Percentiles rank a stretch among this genome's conserved stretches.
Conservation (phyloP, 768 basidiomycete genomes). For the Trametes gibbosa region DNA sequence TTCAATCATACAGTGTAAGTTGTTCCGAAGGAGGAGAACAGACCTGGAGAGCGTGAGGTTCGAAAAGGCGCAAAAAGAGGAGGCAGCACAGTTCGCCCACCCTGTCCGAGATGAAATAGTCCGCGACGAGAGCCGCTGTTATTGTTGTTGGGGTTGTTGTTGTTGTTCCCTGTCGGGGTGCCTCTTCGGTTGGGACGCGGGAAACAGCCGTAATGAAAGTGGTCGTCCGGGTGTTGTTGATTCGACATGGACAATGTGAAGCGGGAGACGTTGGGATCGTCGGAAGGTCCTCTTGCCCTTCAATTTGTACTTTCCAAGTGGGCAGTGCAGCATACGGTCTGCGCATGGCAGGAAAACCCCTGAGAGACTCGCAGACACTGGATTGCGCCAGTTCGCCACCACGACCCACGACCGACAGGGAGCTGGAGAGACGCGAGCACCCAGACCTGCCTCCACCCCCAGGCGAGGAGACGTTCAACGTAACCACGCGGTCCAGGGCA, state of each 20-base stretch:
- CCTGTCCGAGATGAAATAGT: constrained; percentile 76
- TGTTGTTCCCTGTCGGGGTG: constrained; percentile 53
- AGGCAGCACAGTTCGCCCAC: constrained; percentile 88
- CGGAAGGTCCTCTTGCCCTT: constrained; percentile 25
- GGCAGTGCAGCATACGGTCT: not conserved
- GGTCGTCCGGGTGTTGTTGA: constrained; percentile 68
- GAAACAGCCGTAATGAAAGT: constrained; percentile 59
- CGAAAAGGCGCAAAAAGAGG: constrained; percentile 81
- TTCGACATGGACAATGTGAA: constrained; percentile 57
- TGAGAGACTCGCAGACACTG: constrained; percentile 1
- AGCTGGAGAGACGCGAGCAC: not conserved
- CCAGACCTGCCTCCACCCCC: constrained; percentile 5
- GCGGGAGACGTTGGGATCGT: constrained; percentile 37
- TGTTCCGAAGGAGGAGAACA: constrained; percentile 47
- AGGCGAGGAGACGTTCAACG: constrained; percentile 4
- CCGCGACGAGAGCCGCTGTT: constrained; percentile 44
- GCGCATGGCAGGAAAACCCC: constrained; percentile 9
- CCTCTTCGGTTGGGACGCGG: constrained; percentile 53
- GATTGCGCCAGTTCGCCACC: constrained; percentile 3
- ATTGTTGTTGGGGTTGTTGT: constrained; percentile 20
- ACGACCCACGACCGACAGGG: constrained; percentile 2
- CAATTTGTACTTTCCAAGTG: constrained; percentile 15
- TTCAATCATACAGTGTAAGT: constrained; percentile 27
- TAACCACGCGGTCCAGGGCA: constrained; percentile 4
- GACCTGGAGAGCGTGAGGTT: constrained; percentile 90